phyloP scores from a whole-genome alignment of 129 eudicot species.

The Chrysanthemum lavandulifolium region DNA sequence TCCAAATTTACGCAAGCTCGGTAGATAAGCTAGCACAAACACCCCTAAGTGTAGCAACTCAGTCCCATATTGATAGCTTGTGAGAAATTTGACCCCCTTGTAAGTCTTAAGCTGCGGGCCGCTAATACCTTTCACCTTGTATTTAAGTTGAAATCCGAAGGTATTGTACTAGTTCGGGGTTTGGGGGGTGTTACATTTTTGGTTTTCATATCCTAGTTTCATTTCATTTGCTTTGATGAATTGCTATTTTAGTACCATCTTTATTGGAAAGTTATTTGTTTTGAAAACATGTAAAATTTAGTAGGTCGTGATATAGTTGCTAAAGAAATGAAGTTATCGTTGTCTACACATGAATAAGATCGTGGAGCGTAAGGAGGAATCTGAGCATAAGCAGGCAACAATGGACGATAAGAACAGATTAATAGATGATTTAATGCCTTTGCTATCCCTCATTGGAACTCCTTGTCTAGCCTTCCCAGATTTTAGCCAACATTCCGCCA shows the following conservation, averaged over 20 bases:
- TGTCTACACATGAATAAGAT: neutral
- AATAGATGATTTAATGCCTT: neutral
- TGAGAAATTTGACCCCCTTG: too few relatives aligned
- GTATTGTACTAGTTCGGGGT: too few relatives aligned
- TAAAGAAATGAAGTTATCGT: neutral
- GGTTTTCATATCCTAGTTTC: neutral
- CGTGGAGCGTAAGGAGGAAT: neutral
- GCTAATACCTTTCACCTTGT: too few relatives aligned
- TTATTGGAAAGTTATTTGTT: neutral
- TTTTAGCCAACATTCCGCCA: too few relatives aligned
- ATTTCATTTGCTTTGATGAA: constrained; percentile 14
- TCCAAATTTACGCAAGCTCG: too few relatives aligned
- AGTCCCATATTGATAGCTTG: too few relatives aligned
- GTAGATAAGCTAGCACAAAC: too few relatives aligned
- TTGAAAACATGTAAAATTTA: neutral
- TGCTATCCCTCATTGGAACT: too few relatives aligned
- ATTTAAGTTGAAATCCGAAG: too few relatives aligned
- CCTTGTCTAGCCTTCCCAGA: too few relatives aligned
- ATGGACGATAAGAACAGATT: neutral
- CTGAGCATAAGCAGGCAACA: neutral
- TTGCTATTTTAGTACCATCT: neutral
- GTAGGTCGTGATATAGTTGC: neutral
- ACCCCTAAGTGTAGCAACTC: too few relatives aligned
- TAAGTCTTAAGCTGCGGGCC: too few relatives aligned
- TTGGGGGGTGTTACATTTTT: neutral